Evolutionary conservation across 2,329 filamentous ascomycete genomes (phyloP).

Genomic region (Dactylellina sp.): DNA sequence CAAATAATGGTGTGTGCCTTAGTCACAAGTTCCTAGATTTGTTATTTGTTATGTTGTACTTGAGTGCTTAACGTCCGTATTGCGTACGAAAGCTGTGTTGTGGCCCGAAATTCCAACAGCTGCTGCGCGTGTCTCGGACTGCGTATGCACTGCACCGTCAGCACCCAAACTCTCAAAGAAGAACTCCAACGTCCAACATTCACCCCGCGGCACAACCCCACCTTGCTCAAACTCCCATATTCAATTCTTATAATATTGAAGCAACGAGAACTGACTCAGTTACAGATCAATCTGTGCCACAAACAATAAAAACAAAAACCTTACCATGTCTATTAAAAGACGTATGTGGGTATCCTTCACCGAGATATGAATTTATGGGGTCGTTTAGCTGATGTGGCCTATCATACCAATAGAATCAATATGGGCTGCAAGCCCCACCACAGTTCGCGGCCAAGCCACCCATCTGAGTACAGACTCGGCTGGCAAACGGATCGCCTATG

Average conservation of each 20-base stretch:
- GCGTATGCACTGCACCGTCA: no score
- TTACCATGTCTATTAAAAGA: slow-evolving; percentile 49
- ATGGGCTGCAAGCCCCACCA: slow-evolving; percentile 85
- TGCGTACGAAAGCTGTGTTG: slow-evolving; percentile 41
- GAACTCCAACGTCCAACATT: slow-evolving; percentile 2
- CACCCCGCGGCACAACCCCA: slow-evolving; percentile 28
- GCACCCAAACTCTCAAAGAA: no score
- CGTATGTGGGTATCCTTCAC: slow-evolving; percentile 44
- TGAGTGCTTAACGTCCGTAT: no score
- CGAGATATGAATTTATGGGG: no score
- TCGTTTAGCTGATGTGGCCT: slow-evolving; percentile 17
- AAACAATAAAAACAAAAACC: no score
- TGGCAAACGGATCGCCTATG: slow-evolving; percentile 91
- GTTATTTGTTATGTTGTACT: no score
- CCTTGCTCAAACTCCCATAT: slow-evolving; percentile 4
- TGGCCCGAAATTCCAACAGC: slow-evolving; percentile 38
- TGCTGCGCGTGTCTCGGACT: no score
- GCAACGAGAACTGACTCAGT: not conserved
- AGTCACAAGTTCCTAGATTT: no score
- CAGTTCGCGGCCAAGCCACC: slow-evolving; percentile 85
- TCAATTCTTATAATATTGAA: no score
- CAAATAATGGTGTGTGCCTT: no score
- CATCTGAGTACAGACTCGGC: slow-evolving; percentile 88
- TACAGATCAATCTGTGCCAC: not conserved
- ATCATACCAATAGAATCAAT: slow-evolving; percentile 71